Conservation (phyloP, 768 basidiomycete species). For the Porpolomopsis calyptriformis region DNA sequence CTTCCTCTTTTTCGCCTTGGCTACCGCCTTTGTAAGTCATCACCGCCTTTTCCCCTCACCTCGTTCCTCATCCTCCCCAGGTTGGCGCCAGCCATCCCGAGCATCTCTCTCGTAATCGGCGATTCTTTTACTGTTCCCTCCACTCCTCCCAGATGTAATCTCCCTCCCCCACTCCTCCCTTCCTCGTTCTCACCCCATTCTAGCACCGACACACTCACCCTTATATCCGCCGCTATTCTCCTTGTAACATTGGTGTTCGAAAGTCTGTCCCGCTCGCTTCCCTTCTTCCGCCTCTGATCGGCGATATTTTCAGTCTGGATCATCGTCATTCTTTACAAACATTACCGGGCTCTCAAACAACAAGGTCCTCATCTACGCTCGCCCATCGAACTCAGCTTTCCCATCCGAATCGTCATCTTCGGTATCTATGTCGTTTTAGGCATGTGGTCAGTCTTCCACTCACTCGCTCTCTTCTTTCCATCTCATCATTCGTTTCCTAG, state of each 20-base stretch:
- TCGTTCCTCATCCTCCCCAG: conserved; percentile 13
- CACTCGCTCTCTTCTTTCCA: not conserved
- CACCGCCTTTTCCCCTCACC: not conserved
- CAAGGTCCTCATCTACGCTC: conserved; percentile 16
- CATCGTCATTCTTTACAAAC: conserved; percentile 27
- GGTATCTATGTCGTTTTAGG: conserved; percentile 33
- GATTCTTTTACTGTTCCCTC: conserved; percentile 44
- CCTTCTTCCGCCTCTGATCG: not conserved
- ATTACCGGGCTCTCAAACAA: conserved; percentile 17
- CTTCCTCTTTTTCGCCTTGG: conserved; percentile 27
- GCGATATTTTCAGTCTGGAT: conserved; percentile 27
- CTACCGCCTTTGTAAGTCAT: conserved; percentile 31
- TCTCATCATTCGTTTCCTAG: no score
- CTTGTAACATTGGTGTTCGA: conserved; percentile 30
- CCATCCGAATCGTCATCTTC: conserved; percentile 35
- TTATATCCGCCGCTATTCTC: conserved; percentile 26
- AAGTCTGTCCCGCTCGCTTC: conserved; percentile 18
- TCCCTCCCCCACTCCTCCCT: not conserved
- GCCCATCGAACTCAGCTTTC: conserved; percentile 32
- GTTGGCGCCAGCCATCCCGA: conserved; percentile 28
- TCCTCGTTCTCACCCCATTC: not conserved
- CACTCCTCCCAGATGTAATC: conserved; percentile 27
- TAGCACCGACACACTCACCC: not conserved
- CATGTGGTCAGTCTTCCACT: conserved; percentile 24
- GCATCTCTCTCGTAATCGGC: conserved; percentile 33